Conservation (phyloP, 208 protist species). For the Leishmania guyanensis region DNA sequence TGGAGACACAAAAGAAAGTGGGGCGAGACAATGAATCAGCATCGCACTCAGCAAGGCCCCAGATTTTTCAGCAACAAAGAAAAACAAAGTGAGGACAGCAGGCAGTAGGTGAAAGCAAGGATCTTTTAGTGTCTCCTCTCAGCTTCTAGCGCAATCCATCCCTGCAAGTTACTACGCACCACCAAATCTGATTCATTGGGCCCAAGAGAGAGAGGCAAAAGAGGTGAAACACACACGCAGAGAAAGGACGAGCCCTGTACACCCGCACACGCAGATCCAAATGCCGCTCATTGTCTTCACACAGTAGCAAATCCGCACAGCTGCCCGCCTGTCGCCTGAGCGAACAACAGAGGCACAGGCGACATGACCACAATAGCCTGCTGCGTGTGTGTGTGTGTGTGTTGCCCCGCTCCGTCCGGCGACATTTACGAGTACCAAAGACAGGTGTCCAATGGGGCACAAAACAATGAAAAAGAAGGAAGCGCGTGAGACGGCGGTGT, state of each 20-base stretch:
- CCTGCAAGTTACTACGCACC: not conserved
- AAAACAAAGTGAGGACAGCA: not conserved
- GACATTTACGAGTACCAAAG: not conserved
- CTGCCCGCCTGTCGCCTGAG: not conserved
- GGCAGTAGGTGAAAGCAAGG: not conserved
- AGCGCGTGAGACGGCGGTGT: not conserved
- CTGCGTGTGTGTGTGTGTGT: not conserved
- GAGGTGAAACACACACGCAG: not conserved
- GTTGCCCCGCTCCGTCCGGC: too few relatives aligned
- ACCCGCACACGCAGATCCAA: not conserved
- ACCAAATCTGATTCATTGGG: not conserved
- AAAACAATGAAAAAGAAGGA: conserved; percentile 11
- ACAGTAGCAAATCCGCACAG: not conserved
- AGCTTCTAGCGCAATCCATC: not conserved
- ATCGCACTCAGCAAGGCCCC: not conserved
- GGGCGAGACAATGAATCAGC: not conserved
- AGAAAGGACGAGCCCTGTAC: not conserved
- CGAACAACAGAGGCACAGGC: not conserved
- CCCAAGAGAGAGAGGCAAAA: not conserved
- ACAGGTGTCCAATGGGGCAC: not conserved
- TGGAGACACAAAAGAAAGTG: not conserved
- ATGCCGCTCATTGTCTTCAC: not conserved
- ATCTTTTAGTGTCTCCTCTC: not conserved
- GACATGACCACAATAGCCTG: not conserved
- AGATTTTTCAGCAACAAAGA: conserved; percentile 3